Percentiles rank a stretch among this genome's conserved stretches.
Evolutionary conservation across 768 basidiomycete species (phyloP).

Genomic region (Favolaschia claudopus): DNA sequence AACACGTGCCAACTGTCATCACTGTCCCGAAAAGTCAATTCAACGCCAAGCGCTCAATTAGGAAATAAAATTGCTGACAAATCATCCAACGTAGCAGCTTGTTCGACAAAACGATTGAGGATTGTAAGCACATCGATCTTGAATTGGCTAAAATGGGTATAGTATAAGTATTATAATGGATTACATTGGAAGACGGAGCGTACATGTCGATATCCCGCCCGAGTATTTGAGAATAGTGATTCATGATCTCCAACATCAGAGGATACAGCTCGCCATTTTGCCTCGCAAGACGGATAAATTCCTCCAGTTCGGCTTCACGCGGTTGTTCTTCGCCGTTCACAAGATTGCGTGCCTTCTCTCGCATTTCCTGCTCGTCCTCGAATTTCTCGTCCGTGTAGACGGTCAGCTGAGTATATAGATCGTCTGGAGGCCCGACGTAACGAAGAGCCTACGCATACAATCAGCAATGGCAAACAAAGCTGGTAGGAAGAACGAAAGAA

Average conservation of each 20-base stretch:
- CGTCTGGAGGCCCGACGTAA: conserved; percentile 80
- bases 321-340: conserved; percentile 38
- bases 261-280: conserved; percentile 71
- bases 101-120: conserved; percentile 71
- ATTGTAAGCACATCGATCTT: conserved; percentile 67
- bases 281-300: conserved; percentile 65
- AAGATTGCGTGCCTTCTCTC: conserved; percentile 60
- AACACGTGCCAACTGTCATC: conserved; percentile 71
- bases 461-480: not conserved
- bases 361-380: conserved; percentile 88
- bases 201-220: conserved; percentile 69
- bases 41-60: not conserved
- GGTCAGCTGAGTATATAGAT: conserved; percentile 78
- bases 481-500: no score
- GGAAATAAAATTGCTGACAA: conserved; percentile 54
- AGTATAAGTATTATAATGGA: no score
- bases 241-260: conserved; percentile 65
- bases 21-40: conserved; percentile 45
- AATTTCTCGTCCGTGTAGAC: conserved; percentile 89
- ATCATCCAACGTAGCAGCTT: conserved; percentile 63
- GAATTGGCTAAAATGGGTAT: conserved; percentile 53
- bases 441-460: conserved; percentile 63
- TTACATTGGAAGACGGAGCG: conserved; percentile 40
- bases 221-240: conserved; percentile 61
- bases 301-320: conserved; percentile 59